Evolutionary conservation across 2,329 filamentous ascomycete genomes (phyloP).

Genomic region (Knoxdaviesia capensis): DNA sequence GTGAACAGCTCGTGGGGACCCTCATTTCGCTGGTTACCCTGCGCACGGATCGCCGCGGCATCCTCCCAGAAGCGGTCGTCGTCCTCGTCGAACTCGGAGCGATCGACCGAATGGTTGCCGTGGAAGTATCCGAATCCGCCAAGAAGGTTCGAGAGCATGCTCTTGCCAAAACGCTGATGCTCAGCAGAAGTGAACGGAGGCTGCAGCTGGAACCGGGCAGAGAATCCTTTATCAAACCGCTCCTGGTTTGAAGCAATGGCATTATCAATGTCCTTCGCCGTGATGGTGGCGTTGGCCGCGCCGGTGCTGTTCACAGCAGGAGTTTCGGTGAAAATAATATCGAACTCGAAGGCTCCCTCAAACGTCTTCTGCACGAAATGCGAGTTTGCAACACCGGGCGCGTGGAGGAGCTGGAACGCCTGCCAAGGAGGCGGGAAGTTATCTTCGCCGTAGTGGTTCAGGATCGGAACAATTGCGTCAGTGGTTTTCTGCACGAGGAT

Average conservation of each 20-base stretch:
- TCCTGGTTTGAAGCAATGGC: constrained; percentile 46
- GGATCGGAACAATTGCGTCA: constrained; percentile 16
- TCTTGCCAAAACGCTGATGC: constrained; percentile 65
- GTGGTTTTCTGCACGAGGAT: constrained; percentile 34
- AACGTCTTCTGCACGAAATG: constrained; percentile 88
- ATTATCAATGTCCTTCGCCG: constrained; percentile 43
- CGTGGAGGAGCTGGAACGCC: constrained; percentile 59
- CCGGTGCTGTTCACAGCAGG: constrained; percentile 34
- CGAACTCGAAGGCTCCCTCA: constrained; percentile 78
- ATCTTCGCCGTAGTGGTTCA: constrained; percentile 23
- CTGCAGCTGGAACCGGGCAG: constrained; percentile 39
- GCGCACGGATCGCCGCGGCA: constrained; percentile 55
- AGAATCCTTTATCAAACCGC: constrained; percentile 45
- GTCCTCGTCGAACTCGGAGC: constrained; percentile 89
- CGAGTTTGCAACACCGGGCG: constrained; percentile 51
- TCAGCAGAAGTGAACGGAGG: constrained; percentile 54
- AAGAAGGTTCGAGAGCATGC: constrained; percentile 82
- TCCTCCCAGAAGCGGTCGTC: constrained; percentile 94
- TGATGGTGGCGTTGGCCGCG: constrained; percentile 36
- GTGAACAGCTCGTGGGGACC: constrained; percentile 81
- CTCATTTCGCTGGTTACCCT: constrained; percentile 48
- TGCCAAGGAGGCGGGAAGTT: constrained; percentile 71
- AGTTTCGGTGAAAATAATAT: constrained; percentile 46
- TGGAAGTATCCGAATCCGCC: constrained; percentile 94
- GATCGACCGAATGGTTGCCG: constrained; percentile 71